Conservation (phyloP, 495 filamentous ascomycete species). For the Sabuloglossum arenarium region DNA sequence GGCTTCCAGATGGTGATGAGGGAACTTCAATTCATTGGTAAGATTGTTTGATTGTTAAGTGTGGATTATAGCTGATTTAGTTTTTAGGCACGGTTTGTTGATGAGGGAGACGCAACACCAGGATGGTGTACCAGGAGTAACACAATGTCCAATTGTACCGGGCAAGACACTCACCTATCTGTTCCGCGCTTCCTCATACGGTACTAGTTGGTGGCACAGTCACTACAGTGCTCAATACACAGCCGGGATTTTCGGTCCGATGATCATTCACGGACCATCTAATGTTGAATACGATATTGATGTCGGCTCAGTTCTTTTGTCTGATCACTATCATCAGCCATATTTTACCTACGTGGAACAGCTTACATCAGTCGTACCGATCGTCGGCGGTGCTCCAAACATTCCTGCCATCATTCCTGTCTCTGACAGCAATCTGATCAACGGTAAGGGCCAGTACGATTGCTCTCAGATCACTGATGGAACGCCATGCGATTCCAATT, state of each 20-base stretch:
- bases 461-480: constrained; percentile 5
- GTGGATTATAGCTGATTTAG: background rate
- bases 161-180: constrained; percentile 27
- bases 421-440: constrained; percentile 19
- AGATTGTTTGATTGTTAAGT: constrained; percentile 17
- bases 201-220: constrained; percentile 40
- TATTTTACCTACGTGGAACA: constrained; percentile 10
- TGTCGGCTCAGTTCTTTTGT: constrained; percentile 25
- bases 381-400: constrained; percentile 4
- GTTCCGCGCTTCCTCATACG: constrained; percentile 31
- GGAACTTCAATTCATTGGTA: constrained; percentile 23
- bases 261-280: constrained; percentile 18
- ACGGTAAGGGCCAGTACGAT: constrained; percentile 16
- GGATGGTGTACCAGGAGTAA: constrained; percentile 30
- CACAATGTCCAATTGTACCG: constrained; percentile 23
- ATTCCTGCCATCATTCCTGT: background rate
- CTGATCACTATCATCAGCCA: constrained; percentile 25
- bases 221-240: constrained; percentile 35
- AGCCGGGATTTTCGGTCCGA: constrained; percentile 24
- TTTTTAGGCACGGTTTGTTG: constrained; percentile 6
- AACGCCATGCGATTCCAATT: background rate
- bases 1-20: constrained; percentile 13
- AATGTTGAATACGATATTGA: constrained; percentile 30
- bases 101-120: constrained; percentile 17
- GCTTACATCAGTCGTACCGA: constrained; percentile 6